Percentiles rank a stretch among this genome's conserved stretches.
phyloP scores from a whole-genome alignment of 495 filamentous ascomycete species.

The Neurospora sp. region DNA sequence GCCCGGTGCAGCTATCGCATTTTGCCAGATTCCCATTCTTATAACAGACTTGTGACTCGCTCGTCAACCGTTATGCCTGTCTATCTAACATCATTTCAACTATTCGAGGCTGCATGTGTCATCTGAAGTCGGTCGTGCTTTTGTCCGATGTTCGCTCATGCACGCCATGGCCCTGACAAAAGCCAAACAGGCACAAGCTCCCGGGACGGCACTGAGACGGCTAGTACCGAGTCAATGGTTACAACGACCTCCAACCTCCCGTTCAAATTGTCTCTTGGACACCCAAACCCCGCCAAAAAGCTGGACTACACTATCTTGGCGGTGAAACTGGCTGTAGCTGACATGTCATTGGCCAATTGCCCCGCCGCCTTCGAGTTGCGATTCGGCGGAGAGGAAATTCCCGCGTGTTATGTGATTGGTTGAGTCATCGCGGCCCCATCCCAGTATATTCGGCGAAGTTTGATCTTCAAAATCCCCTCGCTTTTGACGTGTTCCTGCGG shows the following conservation, averaged over 20 bases:
- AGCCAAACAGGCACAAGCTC: background rate
- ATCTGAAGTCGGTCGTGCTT: background rate
- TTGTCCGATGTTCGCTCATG: background rate
- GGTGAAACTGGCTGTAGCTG: background rate
- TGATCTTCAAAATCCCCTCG: background rate
- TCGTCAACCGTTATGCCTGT: background rate
- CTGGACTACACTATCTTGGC: background rate
- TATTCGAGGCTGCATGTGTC: background rate
- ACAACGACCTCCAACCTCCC: background rate
- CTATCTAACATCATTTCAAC: background rate
- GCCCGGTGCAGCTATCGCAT: background rate
- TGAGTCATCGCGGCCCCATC: background rate
- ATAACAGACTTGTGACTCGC: background rate
- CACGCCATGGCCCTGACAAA: background rate
- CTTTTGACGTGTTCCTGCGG: background rate
- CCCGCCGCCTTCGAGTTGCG: background rate
- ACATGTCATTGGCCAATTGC: background rate
- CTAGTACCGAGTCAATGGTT: background rate
- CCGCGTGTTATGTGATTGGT: background rate
- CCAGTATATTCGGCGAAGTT: background rate
- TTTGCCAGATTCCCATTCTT: too few species aligned
- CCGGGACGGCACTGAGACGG: background rate
- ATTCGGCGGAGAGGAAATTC: background rate
- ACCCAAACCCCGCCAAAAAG: background rate
- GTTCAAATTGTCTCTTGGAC: background rate